Conservation (phyloP, 2,329 filamentous ascomycete genomes). For the Fonsecaea erecta region DNA sequence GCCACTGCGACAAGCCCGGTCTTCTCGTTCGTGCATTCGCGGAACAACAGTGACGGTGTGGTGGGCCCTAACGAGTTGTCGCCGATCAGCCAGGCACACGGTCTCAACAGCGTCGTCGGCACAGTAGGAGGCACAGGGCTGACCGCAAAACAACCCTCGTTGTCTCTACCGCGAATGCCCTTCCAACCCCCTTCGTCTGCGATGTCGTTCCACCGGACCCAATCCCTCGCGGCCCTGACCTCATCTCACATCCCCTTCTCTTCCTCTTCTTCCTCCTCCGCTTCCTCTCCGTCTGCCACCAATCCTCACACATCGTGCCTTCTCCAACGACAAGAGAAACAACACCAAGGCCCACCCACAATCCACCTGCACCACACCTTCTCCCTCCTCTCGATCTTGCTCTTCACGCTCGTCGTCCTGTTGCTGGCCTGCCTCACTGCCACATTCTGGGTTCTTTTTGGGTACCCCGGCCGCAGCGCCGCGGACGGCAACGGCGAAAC, state of each 20-base stretch:
- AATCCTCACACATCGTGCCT: neutral
- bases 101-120: neutral
- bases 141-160: constrained; percentile 4
- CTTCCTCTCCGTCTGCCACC: neutral
- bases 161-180: constrained; percentile 24
- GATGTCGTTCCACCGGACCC: constrained; percentile 13
- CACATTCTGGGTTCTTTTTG: constrained; percentile 37
- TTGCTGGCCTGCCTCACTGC: constrained; percentile 27
- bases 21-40: constrained; percentile 28
- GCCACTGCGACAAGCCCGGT: constrained; percentile 20
- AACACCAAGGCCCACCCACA: constrained; percentile 2
- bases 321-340: neutral
- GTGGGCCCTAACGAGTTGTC: neutral
- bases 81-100: neutral
- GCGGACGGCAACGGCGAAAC: constrained; percentile 24
- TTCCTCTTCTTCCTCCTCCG: neutral
- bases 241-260: constrained; percentile 1
- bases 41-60: constrained; percentile 12
- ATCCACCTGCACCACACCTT: constrained; percentile 34
- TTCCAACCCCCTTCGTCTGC: constrained; percentile 16
- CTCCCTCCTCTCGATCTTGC: constrained; percentile 24
- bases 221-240: constrained; percentile 16
- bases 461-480: constrained; percentile 32
- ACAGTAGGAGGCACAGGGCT: neutral
- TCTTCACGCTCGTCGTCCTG: constrained; percentile 18